These are phyloP conservation scores for Thraustochytrium striatum DNA, from an alignment of 352 stramenopile genomes.

Conservation along the genomic window DNA sequence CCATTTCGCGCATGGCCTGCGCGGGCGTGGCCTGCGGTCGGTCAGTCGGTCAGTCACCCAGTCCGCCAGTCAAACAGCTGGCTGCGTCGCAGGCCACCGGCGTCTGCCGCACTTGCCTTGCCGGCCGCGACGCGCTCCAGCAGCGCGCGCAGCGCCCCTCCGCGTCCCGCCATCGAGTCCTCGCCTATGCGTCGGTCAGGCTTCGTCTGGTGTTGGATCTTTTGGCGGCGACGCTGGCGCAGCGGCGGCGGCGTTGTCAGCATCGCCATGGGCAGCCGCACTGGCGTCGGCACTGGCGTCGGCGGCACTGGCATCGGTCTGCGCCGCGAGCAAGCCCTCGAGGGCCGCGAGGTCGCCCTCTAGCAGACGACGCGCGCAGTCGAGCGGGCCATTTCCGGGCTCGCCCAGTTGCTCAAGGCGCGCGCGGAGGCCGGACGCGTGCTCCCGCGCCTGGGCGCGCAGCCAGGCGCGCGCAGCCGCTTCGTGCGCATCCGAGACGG, in stretches of 20 bases:
- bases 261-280: too few relatives aligned
- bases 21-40: neutral
- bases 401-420: neutral
- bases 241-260: too few relatives aligned
- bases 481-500: constrained; percentile 5
- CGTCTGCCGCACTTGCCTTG: neutral
- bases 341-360: neutral
- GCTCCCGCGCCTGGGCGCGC: neutral
- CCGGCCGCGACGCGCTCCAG: neutral
- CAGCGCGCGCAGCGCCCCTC: neutral
- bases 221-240: too few relatives aligned
- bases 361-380: neutral
- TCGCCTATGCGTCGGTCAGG: neutral
- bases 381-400: neutral
- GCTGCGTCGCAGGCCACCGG: neutral
- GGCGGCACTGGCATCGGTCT: too few relatives aligned
- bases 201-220: too few relatives aligned
- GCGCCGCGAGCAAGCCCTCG: neutral
- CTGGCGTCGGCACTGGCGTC: too few relatives aligned
- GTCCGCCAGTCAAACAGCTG: neutral
- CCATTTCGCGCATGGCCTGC: neutral
- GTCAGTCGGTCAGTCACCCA: too few relatives aligned
- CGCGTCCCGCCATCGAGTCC: neutral
- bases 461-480: neutral
- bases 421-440: neutral